These are phyloP conservation scores for Kodamaea sp. DNA, from an alignment of 1,139 yeast species.

Conservation along the genomic window DNA sequence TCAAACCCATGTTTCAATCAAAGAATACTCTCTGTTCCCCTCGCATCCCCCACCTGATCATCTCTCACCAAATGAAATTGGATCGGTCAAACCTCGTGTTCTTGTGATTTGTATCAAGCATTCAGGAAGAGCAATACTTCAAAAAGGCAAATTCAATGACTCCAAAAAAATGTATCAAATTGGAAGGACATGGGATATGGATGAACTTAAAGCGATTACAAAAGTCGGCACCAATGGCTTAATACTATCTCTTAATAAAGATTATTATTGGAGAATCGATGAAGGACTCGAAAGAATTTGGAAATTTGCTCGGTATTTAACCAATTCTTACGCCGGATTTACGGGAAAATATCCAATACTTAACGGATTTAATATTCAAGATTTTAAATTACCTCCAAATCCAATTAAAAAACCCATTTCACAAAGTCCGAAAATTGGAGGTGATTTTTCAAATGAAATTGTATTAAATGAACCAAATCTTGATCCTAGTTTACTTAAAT, in stretches of 20 bases:
- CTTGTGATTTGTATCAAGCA: conserved; percentile 40
- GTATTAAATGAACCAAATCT: conserved; percentile 22
- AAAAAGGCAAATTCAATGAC: conserved; percentile 80
- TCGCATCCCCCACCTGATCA: conserved; percentile 39
- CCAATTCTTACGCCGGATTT: conserved; percentile 63
- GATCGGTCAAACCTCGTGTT: conserved; percentile 38
- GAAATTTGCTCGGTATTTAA: conserved; percentile 57
- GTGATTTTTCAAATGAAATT: conserved; percentile 12
- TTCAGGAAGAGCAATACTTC: conserved; percentile 66
- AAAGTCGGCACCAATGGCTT: conserved; percentile 56
- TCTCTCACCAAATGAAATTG: conserved; percentile 28
- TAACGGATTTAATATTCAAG: conserved; percentile 34
- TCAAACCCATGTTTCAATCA: conserved; percentile 36
- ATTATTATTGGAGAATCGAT: conserved; percentile 81
- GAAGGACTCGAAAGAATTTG: conserved; percentile 60
- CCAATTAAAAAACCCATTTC: conserved; percentile 18
- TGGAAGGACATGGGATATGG: conserved; percentile 91
- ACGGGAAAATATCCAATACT: conserved; percentile 65
- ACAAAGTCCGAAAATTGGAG: conserved; percentile 7
- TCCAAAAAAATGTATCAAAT: conserved; percentile 73
- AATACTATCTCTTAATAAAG: conserved; percentile 63
- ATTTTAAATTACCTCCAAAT: conserved; percentile 32
- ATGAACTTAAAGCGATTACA: conserved; percentile 59
- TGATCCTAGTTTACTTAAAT: conserved; percentile 23
- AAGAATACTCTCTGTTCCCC: conserved; percentile 40